Base-by-base conservation (phyloP, 768 basidiomycete species). In the Hysterangium stoloniferum region DNA sequence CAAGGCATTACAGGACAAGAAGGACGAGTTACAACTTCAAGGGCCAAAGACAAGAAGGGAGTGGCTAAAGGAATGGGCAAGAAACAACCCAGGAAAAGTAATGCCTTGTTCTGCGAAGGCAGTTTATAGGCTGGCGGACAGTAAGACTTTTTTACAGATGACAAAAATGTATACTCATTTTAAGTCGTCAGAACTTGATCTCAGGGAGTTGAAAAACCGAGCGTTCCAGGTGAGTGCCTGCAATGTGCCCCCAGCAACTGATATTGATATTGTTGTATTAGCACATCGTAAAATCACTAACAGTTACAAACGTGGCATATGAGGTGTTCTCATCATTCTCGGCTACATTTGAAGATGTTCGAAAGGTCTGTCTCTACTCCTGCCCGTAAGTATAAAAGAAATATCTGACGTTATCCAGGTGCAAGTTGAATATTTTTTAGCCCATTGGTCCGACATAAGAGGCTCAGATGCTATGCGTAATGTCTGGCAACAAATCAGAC, bases 251-350 rank as follows among this genome's bases (percentile, higher is more conserved):
- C 36, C 29, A 8, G 38, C 32, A 9, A 4, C 15, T 2, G 7
- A 28, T 17, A 3, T 35, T 33, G 19, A 27, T 42, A 4, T n/a
- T 19, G 4, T 9, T 20, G 48, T 36, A 32, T 29, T 45, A 88
- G 78, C 83, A 91, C 62, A 92, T 94, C 38, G 68, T 80, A 55
- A 82, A 79, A 54, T 81, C 80, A 0, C 74, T 94, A 38, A 82
- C 80, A 0, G 77, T 85, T 11, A 77, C 84, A 12, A 93, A 91
- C 63, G 84, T 92, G 45, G 83, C 86, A 1, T 82, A 84, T 57
- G 90, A 94, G 62, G 81, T 86, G 32, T 94, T 94, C 61, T 87
- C 85, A 9, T 79, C 82, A 0, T 92, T 94, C 67, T 82, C 86
- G 4, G 84, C 84, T 4, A 79, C 81, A 0, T 92, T 88, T 57